Base-by-base conservation (phyloP, 225 moss, liverwort and hornwort species). In the Bryum argenteum region DNA sequence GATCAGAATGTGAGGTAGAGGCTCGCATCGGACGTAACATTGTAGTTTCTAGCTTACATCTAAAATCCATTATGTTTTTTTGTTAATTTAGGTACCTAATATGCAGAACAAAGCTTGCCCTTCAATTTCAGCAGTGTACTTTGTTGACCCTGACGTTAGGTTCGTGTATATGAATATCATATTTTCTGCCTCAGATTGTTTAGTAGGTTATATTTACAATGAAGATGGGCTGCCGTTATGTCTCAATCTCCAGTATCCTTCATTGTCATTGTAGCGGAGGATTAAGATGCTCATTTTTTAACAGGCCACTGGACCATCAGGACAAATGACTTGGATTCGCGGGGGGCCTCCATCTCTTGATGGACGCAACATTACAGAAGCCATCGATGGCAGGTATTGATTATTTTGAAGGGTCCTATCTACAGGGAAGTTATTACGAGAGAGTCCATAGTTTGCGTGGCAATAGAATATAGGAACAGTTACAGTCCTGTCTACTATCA, bases 301-400 rank as follows among this genome's bases (percentile, higher is more conserved):
- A 28, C 77, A 92, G 92, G 92, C 74, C 51, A 81, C 88, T 69
- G 92, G 95, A 77, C 95, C 92, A 11, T 92, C 92, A n/a, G 92
- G 87, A 28, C 87, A 92, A 69, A 95, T 95, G 95, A 83, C 90
- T 65, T 95, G 92, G 95, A 90, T 92, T 56, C 89, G 91, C 54
- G 89, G 89, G 82, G 95, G 92, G 20, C 90, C 90, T 18, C 39
- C 56, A 15, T 90, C 90, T 39, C 87, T 95, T 51, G 89, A 92
- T 82, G 82, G 76, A 10, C 83, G 56, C 74, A 92, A 91, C 71
- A 90, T 92, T 38, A 73, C 67, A 71, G 85, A 84, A 54, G 95
- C 92, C 72, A 89, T 91, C 66, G 83, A 92, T 76, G 84, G 84
- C 82, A 92, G 94, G 94, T 89, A 75, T 33, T 28, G 28, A 5